Conservation (phyloP, 345 rosid species). For the Brassica juncea region DNA sequence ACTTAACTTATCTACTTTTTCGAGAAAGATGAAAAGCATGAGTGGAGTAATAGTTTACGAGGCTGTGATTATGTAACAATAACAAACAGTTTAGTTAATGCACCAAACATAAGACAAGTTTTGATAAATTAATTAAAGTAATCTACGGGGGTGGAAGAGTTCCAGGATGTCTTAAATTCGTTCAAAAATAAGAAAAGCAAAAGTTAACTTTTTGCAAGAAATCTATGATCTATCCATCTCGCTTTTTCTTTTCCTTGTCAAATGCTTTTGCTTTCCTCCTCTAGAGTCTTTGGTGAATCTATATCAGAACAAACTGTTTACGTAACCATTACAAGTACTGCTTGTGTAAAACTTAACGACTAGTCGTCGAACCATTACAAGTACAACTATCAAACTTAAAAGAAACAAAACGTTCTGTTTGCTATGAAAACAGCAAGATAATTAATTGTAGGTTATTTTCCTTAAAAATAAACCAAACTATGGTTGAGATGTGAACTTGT, state of each 20-base stretch:
- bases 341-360: not conserved
- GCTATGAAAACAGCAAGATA: not conserved
- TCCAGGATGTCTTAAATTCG: conserved; percentile 1
- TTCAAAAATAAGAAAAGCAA: conserved; percentile 1
- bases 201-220: conserved; percentile 9
- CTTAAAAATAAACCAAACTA: not conserved
- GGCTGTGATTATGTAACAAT: conserved; percentile 7
- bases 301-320: not conserved
- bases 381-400: not conserved
- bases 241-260: not conserved
- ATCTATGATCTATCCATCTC: not conserved
- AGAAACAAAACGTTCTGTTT: not conserved
- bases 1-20: not conserved
- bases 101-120: not conserved
- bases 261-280: conserved; percentile 18
- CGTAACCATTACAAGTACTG: not conserved
- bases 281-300: not conserved
- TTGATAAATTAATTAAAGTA: not conserved
- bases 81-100: not conserved
- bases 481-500: not conserved
- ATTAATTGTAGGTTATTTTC: not conserved
- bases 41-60: not conserved
- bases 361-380: not conserved
- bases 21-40: not conserved
- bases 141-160: not conserved